Conservation (phyloP, 192 early-diverging fungal species). For the Phlyctochytrium bullatum region DNA sequence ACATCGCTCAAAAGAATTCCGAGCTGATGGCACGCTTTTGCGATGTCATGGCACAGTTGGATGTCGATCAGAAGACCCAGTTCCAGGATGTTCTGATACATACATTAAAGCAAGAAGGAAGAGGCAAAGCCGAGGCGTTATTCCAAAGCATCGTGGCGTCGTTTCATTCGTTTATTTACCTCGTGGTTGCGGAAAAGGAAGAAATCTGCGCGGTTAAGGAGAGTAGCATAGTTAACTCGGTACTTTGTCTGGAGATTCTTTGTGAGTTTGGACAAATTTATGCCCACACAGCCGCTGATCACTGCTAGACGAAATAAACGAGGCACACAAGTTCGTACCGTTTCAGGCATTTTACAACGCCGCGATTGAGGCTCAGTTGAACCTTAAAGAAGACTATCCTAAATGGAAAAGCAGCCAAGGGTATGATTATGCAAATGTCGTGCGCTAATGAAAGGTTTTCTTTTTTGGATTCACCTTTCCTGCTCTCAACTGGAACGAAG, state of each 20-base stretch:
- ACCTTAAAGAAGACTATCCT: conserved; percentile 48
- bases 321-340: conserved; percentile 35
- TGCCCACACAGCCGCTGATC: neutral
- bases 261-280: conserved; percentile 20
- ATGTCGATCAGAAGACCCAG: neutral
- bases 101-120: neutral
- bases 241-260: conserved; percentile 21
- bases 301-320: conserved; percentile 38
- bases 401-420: conserved; percentile 44
- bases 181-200: conserved; percentile 14
- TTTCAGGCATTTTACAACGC: conserved; percentile 46
- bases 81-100: neutral
- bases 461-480: conserved; percentile 38
- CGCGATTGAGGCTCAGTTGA: conserved; percentile 37
- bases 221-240: conserved; percentile 9
- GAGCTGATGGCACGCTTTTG: neutral
- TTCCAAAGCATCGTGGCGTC: conserved; percentile 24
- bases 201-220: conserved; percentile 4
- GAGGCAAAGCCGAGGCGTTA: neutral
- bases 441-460: conserved; percentile 36
- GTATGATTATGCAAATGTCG: no score
- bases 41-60: neutral
- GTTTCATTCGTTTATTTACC: conserved; percentile 25
- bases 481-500: conserved; percentile 36
- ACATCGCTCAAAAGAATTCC: neutral